phyloP scores from a whole-genome alignment of 2,329 filamentous ascomycete genomes.

The Epichloe baconii region DNA sequence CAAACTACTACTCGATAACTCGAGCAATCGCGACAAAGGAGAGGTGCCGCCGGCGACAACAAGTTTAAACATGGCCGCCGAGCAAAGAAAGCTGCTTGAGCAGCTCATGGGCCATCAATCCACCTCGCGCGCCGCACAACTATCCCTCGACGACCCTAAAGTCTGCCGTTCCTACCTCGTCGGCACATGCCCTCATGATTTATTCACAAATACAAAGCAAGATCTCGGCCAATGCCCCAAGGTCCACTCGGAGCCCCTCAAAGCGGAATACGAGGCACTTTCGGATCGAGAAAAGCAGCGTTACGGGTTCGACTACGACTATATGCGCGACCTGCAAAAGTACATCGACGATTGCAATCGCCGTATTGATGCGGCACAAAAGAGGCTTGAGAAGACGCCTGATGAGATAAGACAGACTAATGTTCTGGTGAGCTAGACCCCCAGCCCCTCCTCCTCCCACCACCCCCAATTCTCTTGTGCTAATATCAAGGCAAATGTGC shows the following conservation, averaged over 20 bases:
- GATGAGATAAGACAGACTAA: conserved; percentile 97
- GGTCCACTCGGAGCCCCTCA: conserved; percentile 77
- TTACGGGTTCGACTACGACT: conserved; percentile 91
- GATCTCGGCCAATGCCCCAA: conserved; percentile 84
- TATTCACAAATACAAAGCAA: conserved; percentile 99
- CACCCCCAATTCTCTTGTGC: background rate
- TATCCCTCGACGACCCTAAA: conserved; percentile 82
- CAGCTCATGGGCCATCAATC: conserved; percentile 78
- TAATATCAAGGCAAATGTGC: background rate
- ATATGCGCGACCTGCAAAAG: conserved; percentile 88
- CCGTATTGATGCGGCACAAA: conserved; percentile 80
- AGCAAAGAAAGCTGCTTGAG: conserved; percentile 97
- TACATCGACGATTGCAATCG: conserved; percentile 96
- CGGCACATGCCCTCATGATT: conserved; percentile 92
- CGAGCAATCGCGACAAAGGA: background rate
- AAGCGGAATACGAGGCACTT: conserved; percentile 73
- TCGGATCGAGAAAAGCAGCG: conserved; percentile 58
- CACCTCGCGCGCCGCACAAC: conserved; percentile 61
- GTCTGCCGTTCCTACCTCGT: conserved; percentile 90
- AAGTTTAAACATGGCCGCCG: conserved; percentile 60
- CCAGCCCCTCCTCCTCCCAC: no score
- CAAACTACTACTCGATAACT: no score
- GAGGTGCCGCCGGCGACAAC: background rate
- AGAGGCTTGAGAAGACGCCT: conserved; percentile 87
- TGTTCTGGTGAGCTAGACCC: conserved; percentile 40